Evolutionary conservation across 768 basidiomycete genomes (phyloP).

Genomic region (Boletus reticulatus): DNA sequence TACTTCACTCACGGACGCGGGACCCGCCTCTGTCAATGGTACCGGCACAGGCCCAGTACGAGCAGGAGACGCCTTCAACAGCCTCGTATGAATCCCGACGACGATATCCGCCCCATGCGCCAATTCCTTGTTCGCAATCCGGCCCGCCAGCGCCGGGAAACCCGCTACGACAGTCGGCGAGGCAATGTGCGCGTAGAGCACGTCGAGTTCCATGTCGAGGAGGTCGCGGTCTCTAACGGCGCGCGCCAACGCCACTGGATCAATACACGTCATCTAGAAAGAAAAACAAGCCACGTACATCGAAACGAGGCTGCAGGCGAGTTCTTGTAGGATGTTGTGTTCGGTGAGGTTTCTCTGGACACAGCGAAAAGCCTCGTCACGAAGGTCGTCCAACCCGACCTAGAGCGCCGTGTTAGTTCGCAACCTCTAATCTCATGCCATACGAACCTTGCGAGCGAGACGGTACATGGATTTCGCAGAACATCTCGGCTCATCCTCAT

Average conservation of each 20-base stretch:
- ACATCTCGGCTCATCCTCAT: slow-evolving; percentile 21
- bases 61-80: slow-evolving; percentile 1
- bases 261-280: background rate
- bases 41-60: too few species aligned
- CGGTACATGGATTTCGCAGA: slow-evolving; percentile 48
- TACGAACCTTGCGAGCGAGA: slow-evolving; percentile 37
- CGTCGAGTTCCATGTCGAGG: slow-evolving; percentile 17
- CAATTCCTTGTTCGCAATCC: slow-evolving; percentile 18
- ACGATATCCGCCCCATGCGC: slow-evolving; percentile 21
- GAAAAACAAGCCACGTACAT: background rate
- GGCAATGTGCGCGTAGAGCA: slow-evolving; percentile 5
- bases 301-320: slow-evolving; percentile 18
- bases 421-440: background rate
- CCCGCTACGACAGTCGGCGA: slow-evolving; percentile 1
- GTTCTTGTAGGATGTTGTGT: slow-evolving; percentile 24
- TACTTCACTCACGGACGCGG: too few species aligned
- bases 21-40: too few species aligned
- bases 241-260: background rate
- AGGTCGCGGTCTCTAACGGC: slow-evolving; percentile 8
- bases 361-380: slow-evolving; percentile 11
- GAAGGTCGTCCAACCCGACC: slow-evolving; percentile 21
- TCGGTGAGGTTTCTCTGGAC: slow-evolving; percentile 18
- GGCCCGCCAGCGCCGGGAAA: slow-evolving; percentile 11
- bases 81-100: slow-evolving; percentile 14
- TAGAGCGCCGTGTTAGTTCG: background rate